phyloP scores from a whole-genome alignment of 176 grass and related monocot species.

The Avena eriantha region DNA sequence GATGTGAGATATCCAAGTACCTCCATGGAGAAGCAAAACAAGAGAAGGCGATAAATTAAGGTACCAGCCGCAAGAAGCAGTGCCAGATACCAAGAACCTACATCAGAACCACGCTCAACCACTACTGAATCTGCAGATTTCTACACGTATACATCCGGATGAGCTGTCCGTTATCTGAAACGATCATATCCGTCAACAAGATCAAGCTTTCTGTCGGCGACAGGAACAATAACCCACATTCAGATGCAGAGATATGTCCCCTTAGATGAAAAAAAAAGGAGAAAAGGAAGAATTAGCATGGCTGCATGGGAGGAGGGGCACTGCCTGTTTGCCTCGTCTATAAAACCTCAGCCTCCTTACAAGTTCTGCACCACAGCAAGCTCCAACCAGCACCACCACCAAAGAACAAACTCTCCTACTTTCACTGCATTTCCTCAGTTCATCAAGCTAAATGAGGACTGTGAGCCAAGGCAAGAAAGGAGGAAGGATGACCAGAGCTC shows the following conservation, averaged over 20 bases:
- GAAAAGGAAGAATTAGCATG: conserved; percentile 17
- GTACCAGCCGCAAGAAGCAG: conserved; percentile 38
- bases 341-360: conserved; percentile 41
- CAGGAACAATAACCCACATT: conserved; percentile 59
- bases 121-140: conserved; percentile 50
- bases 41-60: conserved; percentile 37
- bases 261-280: conserved; percentile 29
- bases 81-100: conserved; percentile 48
- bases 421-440: conserved; percentile 24
- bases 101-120: conserved; percentile 44
- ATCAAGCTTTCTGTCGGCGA: conserved; percentile 51
- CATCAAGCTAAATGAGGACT: conserved; percentile 48
- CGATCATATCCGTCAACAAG: conserved; percentile 50
- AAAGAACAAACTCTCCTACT: conserved; percentile 27
- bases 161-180: conserved; percentile 56
- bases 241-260: conserved; percentile 55
- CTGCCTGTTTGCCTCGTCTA: conserved; percentile 52
- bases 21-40: conserved; percentile 32
- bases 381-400: conserved; percentile 16
- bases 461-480: conserved; percentile 56
- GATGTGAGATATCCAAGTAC: conserved; percentile 47
- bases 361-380: conserved; percentile 46
- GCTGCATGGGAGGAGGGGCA: conserved; percentile 51
- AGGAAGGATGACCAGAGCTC: conserved; percentile 54
- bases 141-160: conserved; percentile 49